phyloP scores from a whole-genome alignment of 179 eudicot genomes.

The Patellifolia procumbens region DNA sequence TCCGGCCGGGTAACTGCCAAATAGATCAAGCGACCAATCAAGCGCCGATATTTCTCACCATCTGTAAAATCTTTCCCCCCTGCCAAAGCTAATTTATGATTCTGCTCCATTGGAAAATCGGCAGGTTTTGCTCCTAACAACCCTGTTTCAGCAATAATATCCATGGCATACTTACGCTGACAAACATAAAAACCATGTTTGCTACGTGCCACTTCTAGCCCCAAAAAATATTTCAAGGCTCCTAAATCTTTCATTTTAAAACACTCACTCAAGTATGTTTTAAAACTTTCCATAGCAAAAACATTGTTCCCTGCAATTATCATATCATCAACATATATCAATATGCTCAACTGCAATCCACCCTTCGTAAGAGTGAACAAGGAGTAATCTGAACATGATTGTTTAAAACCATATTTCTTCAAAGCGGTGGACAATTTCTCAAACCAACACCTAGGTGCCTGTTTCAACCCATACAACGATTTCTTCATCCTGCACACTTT shows the following conservation, averaged over 20 bases:
- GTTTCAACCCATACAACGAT: neutral
- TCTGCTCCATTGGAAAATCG: neutral
- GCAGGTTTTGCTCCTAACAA: too few relatives aligned
- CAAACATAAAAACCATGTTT: neutral
- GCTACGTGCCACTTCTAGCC: neutral
- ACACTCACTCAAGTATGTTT: conserved; percentile 1
- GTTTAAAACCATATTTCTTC: conserved; percentile 1
- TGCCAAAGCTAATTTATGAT: neutral
- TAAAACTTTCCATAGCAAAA: neutral
- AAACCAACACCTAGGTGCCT: conserved; percentile 1
- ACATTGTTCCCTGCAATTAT: neutral
- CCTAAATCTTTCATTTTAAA: conserved; percentile 5
- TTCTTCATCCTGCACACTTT: neutral
- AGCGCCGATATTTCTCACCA: neutral
- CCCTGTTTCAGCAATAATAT: neutral
- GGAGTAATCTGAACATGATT: neutral
- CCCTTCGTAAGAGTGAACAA: neutral
- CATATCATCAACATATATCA: conserved; percentile 1
- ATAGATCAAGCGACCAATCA: conserved; percentile 3
- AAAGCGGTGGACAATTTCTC: neutral
- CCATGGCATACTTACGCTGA: conserved; percentile 5
- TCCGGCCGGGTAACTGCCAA: conserved; percentile 7
- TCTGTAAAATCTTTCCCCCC: neutral
- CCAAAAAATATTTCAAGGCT: neutral
- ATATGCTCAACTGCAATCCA: neutral